Evolutionary conservation across 768 basidiomycete genomes (phyloP).

Genomic region (Suillus bovinus): DNA sequence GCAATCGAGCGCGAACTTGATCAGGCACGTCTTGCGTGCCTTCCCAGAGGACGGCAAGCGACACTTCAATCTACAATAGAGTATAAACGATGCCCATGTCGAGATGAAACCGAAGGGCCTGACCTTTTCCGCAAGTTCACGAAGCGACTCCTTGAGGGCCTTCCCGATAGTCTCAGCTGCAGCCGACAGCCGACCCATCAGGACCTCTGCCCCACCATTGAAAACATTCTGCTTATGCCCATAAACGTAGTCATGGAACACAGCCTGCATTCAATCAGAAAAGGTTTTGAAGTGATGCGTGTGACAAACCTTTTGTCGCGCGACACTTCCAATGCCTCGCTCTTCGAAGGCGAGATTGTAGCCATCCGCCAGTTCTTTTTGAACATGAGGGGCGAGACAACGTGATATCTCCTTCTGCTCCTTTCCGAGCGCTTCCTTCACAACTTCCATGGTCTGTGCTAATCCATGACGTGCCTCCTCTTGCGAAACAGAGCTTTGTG

Average conservation of each 20-base stretch:
- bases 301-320: conserved; percentile 54
- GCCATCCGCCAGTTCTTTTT: conserved; percentile 47
- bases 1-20: conserved; percentile 42
- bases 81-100: background rate
- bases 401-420: conserved; percentile 64
- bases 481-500: conserved; percentile 52
- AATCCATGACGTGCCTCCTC: conserved; percentile 54
- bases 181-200: conserved; percentile 46
- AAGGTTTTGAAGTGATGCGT: background rate
- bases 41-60: conserved; percentile 61
- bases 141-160: conserved; percentile 46
- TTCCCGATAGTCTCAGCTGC: conserved; percentile 53
- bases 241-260: conserved; percentile 48
- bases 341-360: conserved; percentile 58
- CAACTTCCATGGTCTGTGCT: conserved; percentile 46
- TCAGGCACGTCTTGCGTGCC: conserved; percentile 47
- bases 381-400: conserved; percentile 56
- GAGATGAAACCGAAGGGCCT: conserved; percentile 18
- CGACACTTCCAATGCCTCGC: conserved; percentile 55
- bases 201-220: conserved; percentile 48
- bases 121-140: conserved; percentile 57
- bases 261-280: conserved; percentile 32
- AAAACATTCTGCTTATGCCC: conserved; percentile 51
- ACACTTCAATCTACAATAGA: conserved; percentile 47
- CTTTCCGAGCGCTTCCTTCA: conserved; percentile 48